A percentile compares a stretch with the other conserved stretches of the same genome.
Evolutionary conservation across 306 rosid genomes (phyloP).

Genomic region (Cucurbita ficifolia): DNA sequence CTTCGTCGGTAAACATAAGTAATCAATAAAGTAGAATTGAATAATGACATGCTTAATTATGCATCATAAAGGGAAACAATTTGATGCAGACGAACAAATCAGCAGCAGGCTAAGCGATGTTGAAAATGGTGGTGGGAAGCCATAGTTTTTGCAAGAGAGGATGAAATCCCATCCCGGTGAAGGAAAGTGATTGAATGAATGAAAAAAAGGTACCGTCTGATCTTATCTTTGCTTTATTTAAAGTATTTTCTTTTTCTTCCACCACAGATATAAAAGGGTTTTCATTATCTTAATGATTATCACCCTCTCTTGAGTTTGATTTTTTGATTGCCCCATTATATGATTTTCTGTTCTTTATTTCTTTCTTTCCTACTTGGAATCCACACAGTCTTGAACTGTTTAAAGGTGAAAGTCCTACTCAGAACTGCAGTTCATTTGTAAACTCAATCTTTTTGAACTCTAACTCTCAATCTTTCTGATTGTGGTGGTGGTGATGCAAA

Average conservation of each 20-base stretch:
- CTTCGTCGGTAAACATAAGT: neutral
- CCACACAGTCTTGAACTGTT: neutral
- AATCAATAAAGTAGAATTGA: neutral
- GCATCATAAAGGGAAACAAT: neutral
- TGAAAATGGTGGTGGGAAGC: neutral
- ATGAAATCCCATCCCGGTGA: neutral
- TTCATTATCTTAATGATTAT: slow-evolving; percentile 6
- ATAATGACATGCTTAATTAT: neutral
- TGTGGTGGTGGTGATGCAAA: neutral
- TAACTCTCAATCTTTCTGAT: neutral
- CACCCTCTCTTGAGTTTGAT: neutral
- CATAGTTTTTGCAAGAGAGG: slow-evolving; percentile 2
- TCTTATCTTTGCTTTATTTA: neutral
- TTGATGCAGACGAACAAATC: neutral
- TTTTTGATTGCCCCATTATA: neutral
- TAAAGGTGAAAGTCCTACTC: neutral
- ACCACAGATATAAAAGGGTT: neutral
- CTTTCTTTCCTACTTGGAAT: neutral
- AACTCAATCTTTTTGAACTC: neutral
- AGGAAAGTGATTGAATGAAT: neutral
- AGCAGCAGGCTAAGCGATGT: neutral
- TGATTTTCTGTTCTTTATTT: neutral
- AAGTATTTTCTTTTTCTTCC: neutral
- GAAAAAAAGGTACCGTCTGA: neutral
- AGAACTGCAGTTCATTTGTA: neutral